Percentiles rank a stretch among this genome's conserved stretches.
phyloP scores from a whole-genome alignment of 108 stramenopile genomes.

The Nitzschia putrida region DNA sequence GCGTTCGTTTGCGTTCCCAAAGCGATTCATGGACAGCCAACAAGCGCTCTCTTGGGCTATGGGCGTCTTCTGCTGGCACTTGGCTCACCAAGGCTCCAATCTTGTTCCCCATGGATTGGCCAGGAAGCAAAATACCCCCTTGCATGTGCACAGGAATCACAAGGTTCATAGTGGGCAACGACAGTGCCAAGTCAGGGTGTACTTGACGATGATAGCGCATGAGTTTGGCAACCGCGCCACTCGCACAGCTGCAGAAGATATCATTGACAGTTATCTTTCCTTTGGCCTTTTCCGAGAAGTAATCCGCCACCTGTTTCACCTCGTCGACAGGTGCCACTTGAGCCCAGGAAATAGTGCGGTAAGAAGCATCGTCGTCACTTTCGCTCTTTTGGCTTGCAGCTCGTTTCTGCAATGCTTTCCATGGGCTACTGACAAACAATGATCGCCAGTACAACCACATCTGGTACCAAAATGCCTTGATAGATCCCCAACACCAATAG shows the following conservation, averaged over 20 bases:
- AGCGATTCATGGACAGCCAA: constrained; percentile 56
- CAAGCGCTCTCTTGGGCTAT: constrained; percentile 55
- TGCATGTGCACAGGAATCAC: constrained; percentile 81
- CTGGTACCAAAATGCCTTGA: constrained; percentile 61
- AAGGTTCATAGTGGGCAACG: constrained; percentile 54
- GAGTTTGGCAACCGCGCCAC: constrained; percentile 66
- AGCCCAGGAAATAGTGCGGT: constrained; percentile 72
- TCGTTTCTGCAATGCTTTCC: constrained; percentile 17
- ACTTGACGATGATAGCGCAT: constrained; percentile 57
- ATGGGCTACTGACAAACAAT: constrained; percentile 49
- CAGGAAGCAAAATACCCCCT: constrained; percentile 75
- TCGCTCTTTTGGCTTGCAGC: constrained; percentile 8
- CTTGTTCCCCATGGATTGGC: constrained; percentile 76
- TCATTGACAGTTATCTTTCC: constrained; percentile 77
- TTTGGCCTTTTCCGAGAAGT: constrained; percentile 21
- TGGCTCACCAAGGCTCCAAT: constrained; percentile 81
- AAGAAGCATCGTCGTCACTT: not conserved
- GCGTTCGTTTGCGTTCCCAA: constrained; percentile 55
- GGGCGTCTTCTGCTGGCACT: constrained; percentile 56
- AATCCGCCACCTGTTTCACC: constrained; percentile 61
- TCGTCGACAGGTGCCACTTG: constrained; percentile 73
- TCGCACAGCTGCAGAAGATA: constrained; percentile 74
- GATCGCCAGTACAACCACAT: constrained; percentile 40
- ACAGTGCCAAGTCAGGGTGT: constrained; percentile 11
- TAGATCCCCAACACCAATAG: constrained; percentile 60